phyloP scores from a whole-genome alignment of 2,329 filamentous ascomycete species.

The Coniochaeta sp. region DNA sequence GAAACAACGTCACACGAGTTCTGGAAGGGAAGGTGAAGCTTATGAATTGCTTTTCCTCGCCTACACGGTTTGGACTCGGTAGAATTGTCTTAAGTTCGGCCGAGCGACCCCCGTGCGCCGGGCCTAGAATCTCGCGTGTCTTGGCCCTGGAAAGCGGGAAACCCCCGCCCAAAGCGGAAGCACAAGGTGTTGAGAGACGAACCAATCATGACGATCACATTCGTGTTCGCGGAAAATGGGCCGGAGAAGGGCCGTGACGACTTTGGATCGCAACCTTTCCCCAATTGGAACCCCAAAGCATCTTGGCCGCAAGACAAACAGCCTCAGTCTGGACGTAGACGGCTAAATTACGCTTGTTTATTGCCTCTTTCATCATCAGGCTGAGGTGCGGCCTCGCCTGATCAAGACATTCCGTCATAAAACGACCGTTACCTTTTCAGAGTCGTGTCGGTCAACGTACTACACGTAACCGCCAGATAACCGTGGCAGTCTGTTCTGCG shows the following conservation, averaged over 20 bases:
- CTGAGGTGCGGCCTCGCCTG: not conserved
- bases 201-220: not conserved
- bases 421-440: not conserved
- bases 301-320: not conserved
- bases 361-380: not conserved
- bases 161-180: not conserved
- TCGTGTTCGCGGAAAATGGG: not conserved
- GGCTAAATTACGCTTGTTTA: not conserved
- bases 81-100: not conserved
- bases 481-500: not conserved
- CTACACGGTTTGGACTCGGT: not conserved
- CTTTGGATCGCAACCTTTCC: not conserved
- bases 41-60: not conserved
- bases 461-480: no score
- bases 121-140: not conserved
- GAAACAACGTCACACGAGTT: constrained; percentile 1
- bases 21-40: not conserved
- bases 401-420: not conserved
- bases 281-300: not conserved
- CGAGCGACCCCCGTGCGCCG: not conserved
- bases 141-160: not conserved
- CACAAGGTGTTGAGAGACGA: not conserved
- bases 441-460: not conserved
- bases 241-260: constrained; percentile 3
- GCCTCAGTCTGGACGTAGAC: not conserved